A percentile compares a stretch with the other conserved stretches of the same genome.
Evolutionary conservation across 108 stramenopile genomes (phyloP).

Genomic region (Skeletonema grethae): DNA sequence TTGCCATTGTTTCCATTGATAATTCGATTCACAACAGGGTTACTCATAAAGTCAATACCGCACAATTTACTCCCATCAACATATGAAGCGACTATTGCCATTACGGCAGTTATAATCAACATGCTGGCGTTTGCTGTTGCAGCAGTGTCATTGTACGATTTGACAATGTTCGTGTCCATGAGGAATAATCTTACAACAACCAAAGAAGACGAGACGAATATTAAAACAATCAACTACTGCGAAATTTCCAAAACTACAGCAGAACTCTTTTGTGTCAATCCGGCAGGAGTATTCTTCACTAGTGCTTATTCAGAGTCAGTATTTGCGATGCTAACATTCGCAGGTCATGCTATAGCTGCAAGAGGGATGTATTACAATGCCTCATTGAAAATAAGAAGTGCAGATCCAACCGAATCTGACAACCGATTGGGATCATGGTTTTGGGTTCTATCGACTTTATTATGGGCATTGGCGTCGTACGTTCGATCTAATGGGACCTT

Average conservation of each 20-base stretch:
- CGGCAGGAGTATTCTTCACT: slow-evolving; percentile 84
- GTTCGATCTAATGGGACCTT: slow-evolving; percentile 85
- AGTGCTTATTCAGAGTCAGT: slow-evolving; percentile 82
- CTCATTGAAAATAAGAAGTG: slow-evolving; percentile 1
- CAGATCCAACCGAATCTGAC: too few species aligned
- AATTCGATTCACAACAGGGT: slow-evolving; percentile 52
- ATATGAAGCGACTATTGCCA: slow-evolving; percentile 59
- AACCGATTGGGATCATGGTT: slow-evolving; percentile 13
- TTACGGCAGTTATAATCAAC: slow-evolving; percentile 63
- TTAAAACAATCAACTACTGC: not conserved
- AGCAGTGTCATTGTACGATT: slow-evolving; percentile 55
- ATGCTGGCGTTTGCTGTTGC: slow-evolving; percentile 59
- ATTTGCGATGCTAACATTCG: slow-evolving; percentile 68
- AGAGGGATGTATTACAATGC: slow-evolving; percentile 25
- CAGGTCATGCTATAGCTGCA: slow-evolving; percentile 50
- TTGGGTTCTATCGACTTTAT: slow-evolving; percentile 28
- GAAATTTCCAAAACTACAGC: slow-evolving; percentile 31
- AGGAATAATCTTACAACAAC: not conserved
- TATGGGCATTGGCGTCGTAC: slow-evolving; percentile 71
- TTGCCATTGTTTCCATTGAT: slow-evolving; percentile 73
- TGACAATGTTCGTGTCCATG: slow-evolving; percentile 50
- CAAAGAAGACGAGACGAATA: not conserved
- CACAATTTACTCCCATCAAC: slow-evolving; percentile 58
- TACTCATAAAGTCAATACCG: slow-evolving; percentile 44
- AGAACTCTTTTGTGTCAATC: slow-evolving; percentile 69